phyloP scores from a whole-genome alignment of 179 eudicot species.

The Beta macrorhiza region DNA sequence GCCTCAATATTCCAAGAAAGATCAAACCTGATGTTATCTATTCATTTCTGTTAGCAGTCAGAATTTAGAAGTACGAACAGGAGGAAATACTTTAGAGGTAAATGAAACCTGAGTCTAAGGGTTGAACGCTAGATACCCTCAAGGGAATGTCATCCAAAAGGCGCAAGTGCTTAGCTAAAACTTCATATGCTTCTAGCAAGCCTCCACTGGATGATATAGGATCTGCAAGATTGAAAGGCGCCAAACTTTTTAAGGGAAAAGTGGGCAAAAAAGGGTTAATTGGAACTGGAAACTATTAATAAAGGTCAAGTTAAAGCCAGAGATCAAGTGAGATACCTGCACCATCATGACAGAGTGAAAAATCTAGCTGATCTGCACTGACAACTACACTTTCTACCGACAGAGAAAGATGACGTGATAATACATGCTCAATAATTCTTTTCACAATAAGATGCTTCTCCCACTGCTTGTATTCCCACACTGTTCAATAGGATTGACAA shows the following conservation, averaged over 20 bases:
- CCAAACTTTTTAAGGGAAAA: background rate
- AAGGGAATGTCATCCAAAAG: constrained; percentile 77
- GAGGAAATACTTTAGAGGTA: constrained; percentile 12
- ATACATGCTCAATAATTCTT: constrained; percentile 66
- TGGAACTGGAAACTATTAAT: background rate
- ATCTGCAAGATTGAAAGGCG: constrained; percentile 46
- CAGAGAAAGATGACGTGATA: constrained; percentile 74
- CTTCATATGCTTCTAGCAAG: constrained; percentile 66
- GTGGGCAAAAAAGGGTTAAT: background rate
- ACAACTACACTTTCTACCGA: constrained; percentile 48
- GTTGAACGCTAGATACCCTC: constrained; percentile 85
- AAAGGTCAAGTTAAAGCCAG: background rate
- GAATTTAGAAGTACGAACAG: background rate
- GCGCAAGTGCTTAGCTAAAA: constrained; percentile 69
- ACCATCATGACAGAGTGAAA: constrained; percentile 55
- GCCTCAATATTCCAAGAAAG: no score
- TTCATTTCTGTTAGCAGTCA: background rate
- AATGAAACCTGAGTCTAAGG: constrained; percentile 80
- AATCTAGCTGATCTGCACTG: constrained; percentile 85
- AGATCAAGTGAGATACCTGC: constrained; percentile 47
- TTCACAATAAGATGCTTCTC: constrained; percentile 77
- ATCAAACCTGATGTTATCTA: no score
- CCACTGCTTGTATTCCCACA: constrained; percentile 76
- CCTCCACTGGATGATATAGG: constrained; percentile 51
- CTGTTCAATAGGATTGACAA: constrained; percentile 35